Conservation (phyloP, 2,329 filamentous ascomycete genomes). For the Calonectria pseudoturangicola region DNA sequence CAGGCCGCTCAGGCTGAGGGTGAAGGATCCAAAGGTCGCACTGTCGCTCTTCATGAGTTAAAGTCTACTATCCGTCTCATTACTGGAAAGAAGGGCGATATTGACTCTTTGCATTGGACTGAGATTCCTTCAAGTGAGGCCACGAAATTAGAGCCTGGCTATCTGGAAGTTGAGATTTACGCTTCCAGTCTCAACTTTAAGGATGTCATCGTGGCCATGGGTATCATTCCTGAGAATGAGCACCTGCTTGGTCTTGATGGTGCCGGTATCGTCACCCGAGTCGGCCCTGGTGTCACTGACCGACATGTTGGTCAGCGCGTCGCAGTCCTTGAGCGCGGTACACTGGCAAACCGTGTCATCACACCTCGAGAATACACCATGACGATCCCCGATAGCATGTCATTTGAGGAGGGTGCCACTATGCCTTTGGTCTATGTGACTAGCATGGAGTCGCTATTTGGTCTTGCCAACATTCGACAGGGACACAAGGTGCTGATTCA, state of each 20-base stretch:
- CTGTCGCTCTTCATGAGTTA: slow-evolving; percentile 10
- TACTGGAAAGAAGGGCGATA: slow-evolving; percentile 15
- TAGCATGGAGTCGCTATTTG: slow-evolving; percentile 52
- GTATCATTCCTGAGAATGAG: slow-evolving; percentile 46
- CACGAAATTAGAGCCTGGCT: slow-evolving; percentile 22
- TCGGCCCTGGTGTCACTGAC: slow-evolving; percentile 49
- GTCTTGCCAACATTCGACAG: slow-evolving; percentile 32
- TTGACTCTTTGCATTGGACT: slow-evolving; percentile 24
- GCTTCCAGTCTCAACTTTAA: slow-evolving; percentile 54
- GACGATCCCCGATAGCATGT: slow-evolving; percentile 58
- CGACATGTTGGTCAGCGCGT: slow-evolving; percentile 49
- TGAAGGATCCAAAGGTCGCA: slow-evolving; percentile 2
- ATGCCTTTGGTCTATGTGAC: slow-evolving; percentile 60
- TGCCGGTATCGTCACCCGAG: slow-evolving; percentile 54
- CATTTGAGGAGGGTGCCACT: slow-evolving; percentile 59
- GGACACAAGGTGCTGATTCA: slow-evolving; percentile 59
- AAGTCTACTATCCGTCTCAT: slow-evolving; percentile 22
- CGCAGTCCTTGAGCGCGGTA: slow-evolving; percentile 50
- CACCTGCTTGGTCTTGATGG: slow-evolving; percentile 50
- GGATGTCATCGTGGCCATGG: slow-evolving; percentile 52
- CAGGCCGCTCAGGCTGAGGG: background rate
- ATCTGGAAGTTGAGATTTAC: slow-evolving; percentile 48
- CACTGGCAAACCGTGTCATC: slow-evolving; percentile 40
- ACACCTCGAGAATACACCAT: slow-evolving; percentile 26
- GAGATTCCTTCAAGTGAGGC: slow-evolving; percentile 28